phyloP scores from a whole-genome alignment of 2,329 filamentous ascomycete species.

The Zasmidium angulare region DNA sequence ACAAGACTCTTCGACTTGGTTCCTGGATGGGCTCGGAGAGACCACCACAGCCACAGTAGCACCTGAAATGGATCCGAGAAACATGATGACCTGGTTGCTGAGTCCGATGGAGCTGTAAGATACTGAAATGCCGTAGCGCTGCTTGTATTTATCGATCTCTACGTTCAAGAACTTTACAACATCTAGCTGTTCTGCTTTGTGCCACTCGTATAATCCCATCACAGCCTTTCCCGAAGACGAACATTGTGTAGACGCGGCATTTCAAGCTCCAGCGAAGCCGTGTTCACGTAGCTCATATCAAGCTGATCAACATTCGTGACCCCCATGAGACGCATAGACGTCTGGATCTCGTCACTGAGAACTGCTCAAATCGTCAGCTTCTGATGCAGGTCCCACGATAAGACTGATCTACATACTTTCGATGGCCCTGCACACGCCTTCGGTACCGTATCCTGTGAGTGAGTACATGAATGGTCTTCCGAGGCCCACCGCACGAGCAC shows the following conservation, averaged over 20 bases:
- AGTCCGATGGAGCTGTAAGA: background rate
- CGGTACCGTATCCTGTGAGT: background rate
- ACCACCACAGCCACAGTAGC: background rate
- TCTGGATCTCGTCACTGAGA: conserved; percentile 59
- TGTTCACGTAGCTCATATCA: background rate
- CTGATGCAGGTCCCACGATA: background rate
- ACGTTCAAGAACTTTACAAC: background rate
- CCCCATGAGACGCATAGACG: conserved; percentile 64
- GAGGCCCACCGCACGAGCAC: conserved; percentile 52
- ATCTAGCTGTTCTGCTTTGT: background rate
- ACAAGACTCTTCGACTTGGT: background rate
- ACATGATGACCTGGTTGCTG: background rate
- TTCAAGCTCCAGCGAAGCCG: background rate
- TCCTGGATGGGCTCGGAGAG: background rate
- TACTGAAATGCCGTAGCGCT: background rate
- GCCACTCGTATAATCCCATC: background rate
- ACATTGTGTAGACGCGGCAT: background rate
- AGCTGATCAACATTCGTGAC: conserved; percentile 59
- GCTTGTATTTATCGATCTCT: background rate
- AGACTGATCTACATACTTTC: background rate
- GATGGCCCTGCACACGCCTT: conserved; percentile 3
- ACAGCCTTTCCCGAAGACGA: background rate
- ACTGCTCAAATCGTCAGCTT: conserved; percentile 28
- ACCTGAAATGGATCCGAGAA: background rate
- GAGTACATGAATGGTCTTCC: conserved; percentile 6